Evolutionary conservation across 1,284 basidiomycete species (phyloP).

Genomic region (Mycosarcoma maydis): DNA sequence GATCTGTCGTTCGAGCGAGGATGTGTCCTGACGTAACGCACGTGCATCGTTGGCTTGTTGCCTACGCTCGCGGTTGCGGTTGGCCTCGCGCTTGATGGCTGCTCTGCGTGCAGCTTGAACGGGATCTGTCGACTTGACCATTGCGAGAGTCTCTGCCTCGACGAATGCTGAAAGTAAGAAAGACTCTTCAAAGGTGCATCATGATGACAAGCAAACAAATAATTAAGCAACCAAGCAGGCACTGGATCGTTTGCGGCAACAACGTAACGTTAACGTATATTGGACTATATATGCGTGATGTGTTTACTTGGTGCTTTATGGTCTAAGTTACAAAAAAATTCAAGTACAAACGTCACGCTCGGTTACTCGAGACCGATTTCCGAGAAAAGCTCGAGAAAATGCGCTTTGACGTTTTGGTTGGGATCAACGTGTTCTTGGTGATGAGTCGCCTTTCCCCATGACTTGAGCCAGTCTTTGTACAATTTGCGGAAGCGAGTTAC

Average conservation of each 20-base stretch:
- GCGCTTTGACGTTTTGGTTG: constrained; percentile 15
- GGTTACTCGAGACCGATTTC: constrained; percentile 42
- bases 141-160: background rate
- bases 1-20: constrained; percentile 50
- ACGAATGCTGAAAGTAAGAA: no score
- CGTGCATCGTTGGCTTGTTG: constrained; percentile 56
- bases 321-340: background rate
- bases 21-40: constrained; percentile 31
- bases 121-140: constrained; percentile 58
- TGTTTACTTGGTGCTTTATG: no score
- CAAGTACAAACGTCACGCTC: background rate
- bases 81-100: constrained; percentile 48
- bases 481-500: constrained; percentile 19
- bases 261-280: no score
- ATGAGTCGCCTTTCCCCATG: constrained; percentile 29
- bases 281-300: no score
- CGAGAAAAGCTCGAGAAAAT: constrained; percentile 34
- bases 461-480: constrained; percentile 32
- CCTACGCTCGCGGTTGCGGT: constrained; percentile 62
- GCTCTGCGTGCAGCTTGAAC: constrained; percentile 67
- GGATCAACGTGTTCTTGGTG: constrained; percentile 42
- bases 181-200: no score
- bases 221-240: no score
- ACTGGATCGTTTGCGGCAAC: no score
- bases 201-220: no score